Evolutionary conservation across 2,329 filamentous ascomycete species (phyloP).

Genomic region (Monosporascus sp.): DNA sequence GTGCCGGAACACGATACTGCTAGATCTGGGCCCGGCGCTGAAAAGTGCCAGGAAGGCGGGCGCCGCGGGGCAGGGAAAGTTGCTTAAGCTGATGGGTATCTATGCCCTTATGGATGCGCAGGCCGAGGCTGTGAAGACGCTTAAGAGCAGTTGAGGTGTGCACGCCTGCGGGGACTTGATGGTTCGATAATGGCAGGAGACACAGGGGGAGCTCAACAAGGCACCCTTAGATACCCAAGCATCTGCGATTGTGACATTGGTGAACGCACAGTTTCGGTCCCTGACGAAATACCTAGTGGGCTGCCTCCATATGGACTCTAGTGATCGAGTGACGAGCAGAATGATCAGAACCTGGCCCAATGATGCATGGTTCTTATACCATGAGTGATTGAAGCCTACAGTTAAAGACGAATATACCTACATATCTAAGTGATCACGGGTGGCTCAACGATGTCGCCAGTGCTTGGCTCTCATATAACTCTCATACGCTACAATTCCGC

Average conservation of each 20-base stretch:
- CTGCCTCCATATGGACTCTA: too few species aligned
- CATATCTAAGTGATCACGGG: conserved; percentile 8
- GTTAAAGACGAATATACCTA: not conserved
- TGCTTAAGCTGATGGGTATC: conserved; percentile 48
- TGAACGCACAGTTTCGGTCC: conserved; percentile 8
- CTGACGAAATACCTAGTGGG: too few species aligned
- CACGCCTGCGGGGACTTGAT: too few species aligned
- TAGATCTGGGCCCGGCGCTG: conserved; percentile 48
- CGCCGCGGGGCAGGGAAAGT: conserved; percentile 34
- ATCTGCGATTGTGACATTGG: conserved; percentile 1
- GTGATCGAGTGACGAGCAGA: too few species aligned
- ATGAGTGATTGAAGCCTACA: too few species aligned
- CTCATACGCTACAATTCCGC: not conserved
- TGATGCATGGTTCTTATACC: too few species aligned
- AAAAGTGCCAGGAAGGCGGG: conserved; percentile 40
- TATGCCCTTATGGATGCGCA: conserved; percentile 50
- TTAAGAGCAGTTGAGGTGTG: conserved; percentile 33
- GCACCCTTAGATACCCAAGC: conserved; percentile 12
- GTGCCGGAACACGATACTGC: conserved; percentile 51
- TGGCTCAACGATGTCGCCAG: too few species aligned
- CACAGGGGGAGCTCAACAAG: not conserved
- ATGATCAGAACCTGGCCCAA: too few species aligned
- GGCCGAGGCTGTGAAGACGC: conserved; percentile 44
- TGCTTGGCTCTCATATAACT: not conserved
- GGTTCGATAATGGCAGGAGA: not conserved